These are phyloP conservation scores for Fremontodendron californicum DNA, from an alignment of 345 rosid species.

Conservation along the genomic window DNA sequence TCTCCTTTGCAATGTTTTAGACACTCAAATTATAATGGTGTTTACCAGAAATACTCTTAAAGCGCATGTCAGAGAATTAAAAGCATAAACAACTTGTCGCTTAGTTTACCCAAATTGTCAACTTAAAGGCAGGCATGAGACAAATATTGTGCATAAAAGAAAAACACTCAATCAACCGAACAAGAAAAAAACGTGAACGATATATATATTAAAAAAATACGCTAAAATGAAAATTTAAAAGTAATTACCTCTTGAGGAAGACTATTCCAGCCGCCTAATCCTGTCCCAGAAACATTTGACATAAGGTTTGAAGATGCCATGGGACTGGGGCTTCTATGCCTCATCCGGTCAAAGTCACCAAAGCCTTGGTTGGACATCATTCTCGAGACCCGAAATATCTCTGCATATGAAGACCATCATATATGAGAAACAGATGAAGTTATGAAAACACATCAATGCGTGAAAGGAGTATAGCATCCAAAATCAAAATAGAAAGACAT, in stretches of 20 bases:
- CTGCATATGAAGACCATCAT: too few species aligned
- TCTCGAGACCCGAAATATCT: too few species aligned
- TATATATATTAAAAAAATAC: not conserved
- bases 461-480: too few species aligned
- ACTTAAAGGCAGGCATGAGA: constrained; percentile 1
- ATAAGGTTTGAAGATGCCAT: too few species aligned
- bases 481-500: not conserved
- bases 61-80: not conserved
- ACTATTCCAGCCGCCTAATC: too few species aligned
- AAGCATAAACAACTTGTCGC: not conserved
- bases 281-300: too few species aligned
- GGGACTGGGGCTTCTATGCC: too few species aligned
- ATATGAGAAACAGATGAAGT: too few species aligned
- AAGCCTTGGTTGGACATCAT: constrained; percentile 89
- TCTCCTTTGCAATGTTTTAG: not conserved
- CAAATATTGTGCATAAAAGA: not conserved
- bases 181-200: not conserved
- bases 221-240: not conserved
- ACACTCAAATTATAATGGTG: not conserved
- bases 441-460: too few species aligned
- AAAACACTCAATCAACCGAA: not conserved
- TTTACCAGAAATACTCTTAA: not conserved
- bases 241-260: too few species aligned
- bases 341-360: constrained; percentile 72
- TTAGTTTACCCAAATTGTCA: not conserved